Evolutionary conservation across 169 alveolate genomes (phyloP), one percentile per base, ranked within the genome.

Genomic region (Condylostoma magnum): DNA sequence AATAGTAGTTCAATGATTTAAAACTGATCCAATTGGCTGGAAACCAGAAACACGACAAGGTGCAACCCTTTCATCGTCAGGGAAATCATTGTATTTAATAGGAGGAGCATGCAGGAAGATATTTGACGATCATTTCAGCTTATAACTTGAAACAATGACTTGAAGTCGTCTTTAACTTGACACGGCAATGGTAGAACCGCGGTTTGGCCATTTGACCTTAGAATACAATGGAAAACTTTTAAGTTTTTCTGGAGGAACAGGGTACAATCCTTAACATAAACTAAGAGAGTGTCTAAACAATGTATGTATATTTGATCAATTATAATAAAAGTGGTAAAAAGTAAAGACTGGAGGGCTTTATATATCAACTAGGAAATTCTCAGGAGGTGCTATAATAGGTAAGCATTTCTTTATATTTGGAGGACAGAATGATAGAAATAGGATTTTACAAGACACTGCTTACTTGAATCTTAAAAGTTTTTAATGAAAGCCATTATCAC

Each of bases 31-130:
- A 38, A 6, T 36, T 38, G 71, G 75, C 3, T 66, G 75, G 66
- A 66, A 30, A 31, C 75, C 75, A 1, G 75, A 66, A 66, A 47
- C 75, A 8, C 34, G 75, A 10, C 65, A 66, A 66, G 63, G 36
- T 28, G 75, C 75, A 8, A 46, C 75, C 25, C 36, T 66, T 25
- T 46, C 65, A 1, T 6, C 38, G 18, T 8, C 27, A n/a, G 58
- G 20, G 2, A 31, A 15, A 10, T 28, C 43, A 27, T 31, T 47
- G 15, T 66, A 22, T 22, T 30, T 66, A 10, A 46, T 66, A 12
- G 75, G 75, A 20, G 75, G 75, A 2, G 75, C 47, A 22, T 15
- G 50, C n/a, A 43, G 75, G 10, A 66, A 50, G 15, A 66, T 66
- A n/a, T 28, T 46, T 30, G 6, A 25, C 30, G 75, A 66, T 30